Evolutionary conservation across 2,329 filamentous ascomycete species (phyloP).

Genomic region (Penicillium oxalicum): DNA sequence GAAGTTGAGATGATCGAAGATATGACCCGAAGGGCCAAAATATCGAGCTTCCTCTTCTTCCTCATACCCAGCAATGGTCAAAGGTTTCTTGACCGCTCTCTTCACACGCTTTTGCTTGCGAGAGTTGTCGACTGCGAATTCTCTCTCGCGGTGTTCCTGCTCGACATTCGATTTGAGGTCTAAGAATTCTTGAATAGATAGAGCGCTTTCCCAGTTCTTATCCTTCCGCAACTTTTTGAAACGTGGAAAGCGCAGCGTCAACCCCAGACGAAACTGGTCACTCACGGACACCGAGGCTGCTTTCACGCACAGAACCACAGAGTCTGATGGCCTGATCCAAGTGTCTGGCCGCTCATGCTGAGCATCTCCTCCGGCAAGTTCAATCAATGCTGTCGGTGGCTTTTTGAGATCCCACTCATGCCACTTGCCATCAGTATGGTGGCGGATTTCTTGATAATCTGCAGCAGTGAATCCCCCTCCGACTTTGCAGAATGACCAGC

Average conservation of each 20-base stretch:
- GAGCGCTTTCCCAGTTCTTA: conserved; percentile 72
- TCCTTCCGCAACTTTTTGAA: conserved; percentile 79
- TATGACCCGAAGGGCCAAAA: conserved; percentile 51
- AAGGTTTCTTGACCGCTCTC: conserved; percentile 56
- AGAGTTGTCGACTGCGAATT: conserved; percentile 65
- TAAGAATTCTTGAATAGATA: conserved; percentile 72
- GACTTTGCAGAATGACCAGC: conserved; percentile 94
- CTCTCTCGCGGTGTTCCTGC: conserved; percentile 63
- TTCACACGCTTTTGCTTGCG: conserved; percentile 57
- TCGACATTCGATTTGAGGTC: conserved; percentile 64
- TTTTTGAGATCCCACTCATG: conserved; percentile 70
- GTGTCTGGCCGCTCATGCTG: conserved; percentile 78
- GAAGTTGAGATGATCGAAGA: conserved; percentile 74
- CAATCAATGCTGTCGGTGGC: conserved; percentile 71
- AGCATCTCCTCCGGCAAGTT: conserved; percentile 69
- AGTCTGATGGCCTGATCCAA: conserved; percentile 88
- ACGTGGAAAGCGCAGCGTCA: conserved; percentile 84
- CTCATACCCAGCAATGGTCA: conserved; percentile 69
- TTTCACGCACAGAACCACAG: conserved; percentile 81
- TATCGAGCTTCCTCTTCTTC: conserved; percentile 47
- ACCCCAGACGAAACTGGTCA: conserved; percentile 68
- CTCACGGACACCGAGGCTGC: conserved; percentile 71
- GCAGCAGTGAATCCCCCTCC: conserved; percentile 84
- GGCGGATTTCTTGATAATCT: conserved; percentile 77
- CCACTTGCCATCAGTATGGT: conserved; percentile 90